A percentile compares a stretch with the other conserved stretches of the same genome.
Conservation (phyloP, 1,284 basidiomycete species). For the Papiliotrema flavescens region DNA sequence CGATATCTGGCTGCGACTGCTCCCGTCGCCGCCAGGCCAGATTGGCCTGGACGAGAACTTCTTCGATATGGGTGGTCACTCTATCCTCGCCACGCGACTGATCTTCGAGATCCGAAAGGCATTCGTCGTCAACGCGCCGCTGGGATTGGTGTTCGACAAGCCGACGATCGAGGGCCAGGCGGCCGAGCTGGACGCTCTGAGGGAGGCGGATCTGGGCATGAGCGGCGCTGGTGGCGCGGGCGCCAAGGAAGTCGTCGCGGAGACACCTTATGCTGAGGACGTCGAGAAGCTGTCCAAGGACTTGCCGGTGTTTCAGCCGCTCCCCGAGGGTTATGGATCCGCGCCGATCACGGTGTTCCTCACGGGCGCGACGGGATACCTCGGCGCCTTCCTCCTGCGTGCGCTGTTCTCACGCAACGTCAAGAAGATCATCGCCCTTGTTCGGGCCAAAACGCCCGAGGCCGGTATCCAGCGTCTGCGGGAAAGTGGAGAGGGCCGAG, state of each 20-base stretch:
- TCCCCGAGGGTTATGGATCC: slow-evolving; percentile 56
- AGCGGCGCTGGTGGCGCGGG: slow-evolving; percentile 45
- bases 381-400: slow-evolving; percentile 87
- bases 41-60: slow-evolving; percentile 92
- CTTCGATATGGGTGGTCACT: slow-evolving; percentile 98
- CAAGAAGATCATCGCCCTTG: slow-evolving; percentile 84
- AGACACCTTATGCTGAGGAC: slow-evolving; percentile 69
- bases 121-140: slow-evolving; percentile 86
- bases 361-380: slow-evolving; percentile 95
- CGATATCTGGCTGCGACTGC: slow-evolving; percentile 75
- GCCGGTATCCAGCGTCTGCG: slow-evolving; percentile 69
- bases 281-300: slow-evolving; percentile 61
- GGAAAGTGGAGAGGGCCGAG: slow-evolving; percentile 74
- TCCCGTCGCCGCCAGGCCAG: slow-evolving; percentile 73
- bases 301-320: slow-evolving; percentile 61
- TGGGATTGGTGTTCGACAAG: slow-evolving; percentile 88
- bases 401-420: slow-evolving; percentile 73
- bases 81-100: slow-evolving; percentile 92
- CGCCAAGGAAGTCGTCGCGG: slow-evolving; percentile 24
- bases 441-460: slow-evolving; percentile 66
- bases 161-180: slow-evolving; percentile 84
- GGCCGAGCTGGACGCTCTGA: slow-evolving; percentile 69
- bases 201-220: slow-evolving; percentile 77
- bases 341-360: slow-evolving; percentile 77
- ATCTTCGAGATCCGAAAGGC: slow-evolving; percentile 95